Base-by-base conservation (phyloP, 2,329 filamentous ascomycete genomes). In the Didymella glomerata region DNA sequence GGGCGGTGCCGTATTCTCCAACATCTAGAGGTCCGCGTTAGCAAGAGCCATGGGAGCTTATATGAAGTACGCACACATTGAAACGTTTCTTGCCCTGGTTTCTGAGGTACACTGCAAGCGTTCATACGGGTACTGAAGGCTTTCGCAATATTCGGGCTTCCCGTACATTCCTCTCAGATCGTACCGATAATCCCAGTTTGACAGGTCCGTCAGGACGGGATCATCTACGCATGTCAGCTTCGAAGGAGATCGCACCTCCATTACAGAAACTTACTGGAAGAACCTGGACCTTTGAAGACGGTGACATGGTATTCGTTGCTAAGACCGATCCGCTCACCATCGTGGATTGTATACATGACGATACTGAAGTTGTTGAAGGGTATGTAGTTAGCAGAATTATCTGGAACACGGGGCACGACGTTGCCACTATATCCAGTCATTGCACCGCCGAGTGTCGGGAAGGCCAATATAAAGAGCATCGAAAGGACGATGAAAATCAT, bases 351-450 rank as follows among this genome's bases (percentile, higher is more conserved):
- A 44, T 64, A 64, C 6, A 53, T 13, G 2, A 62, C 41, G 14
- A 20, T 32, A 5, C 27, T 18, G 22, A 63, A 65, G 16, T 44
- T 38, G 14, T 42, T 41, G 28, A 60, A 63, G 1, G 40, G 53
- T 4, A 61, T 50, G 14, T 38, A 54, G 18, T 60, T 67, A 6
- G 30, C 42, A n/a, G 38, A 48, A 13, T 7, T 3, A 22, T 64
- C 59, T 4, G 38, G 44, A 2, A 67, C 51, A 20, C 36, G 63
- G 0, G 61, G 13, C 13, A 38, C 22, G 2, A 60, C 48, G 24
- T 63, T 63, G 10, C 48, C 45, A 36, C 51, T 53, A 41, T 69
- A 68, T 9, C 64, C 64, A 16, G 54, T 67, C 66, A 68, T 65
- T 2, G 66, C 64, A 24, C 64, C 63, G 13, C 47, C 48, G 7